phyloP scores from a whole-genome alignment of 1,284 basidiomycete species.

The Apiotrichum laibachii region DNA sequence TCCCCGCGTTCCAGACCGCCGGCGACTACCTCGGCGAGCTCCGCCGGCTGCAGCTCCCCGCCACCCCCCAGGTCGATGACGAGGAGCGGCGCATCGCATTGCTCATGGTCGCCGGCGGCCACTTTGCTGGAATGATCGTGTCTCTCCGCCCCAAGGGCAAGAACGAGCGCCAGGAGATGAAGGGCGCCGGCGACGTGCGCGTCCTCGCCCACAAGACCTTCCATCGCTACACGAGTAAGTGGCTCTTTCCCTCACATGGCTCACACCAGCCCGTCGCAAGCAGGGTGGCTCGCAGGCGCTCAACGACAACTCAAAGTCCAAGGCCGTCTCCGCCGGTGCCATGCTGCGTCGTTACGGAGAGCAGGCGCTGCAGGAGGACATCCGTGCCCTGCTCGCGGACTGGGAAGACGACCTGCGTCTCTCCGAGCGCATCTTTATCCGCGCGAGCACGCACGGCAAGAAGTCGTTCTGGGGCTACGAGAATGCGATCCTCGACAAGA shows the following conservation, averaged over 20 bases:
- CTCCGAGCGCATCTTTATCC: constrained; percentile 83
- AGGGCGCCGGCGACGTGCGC: constrained; percentile 62
- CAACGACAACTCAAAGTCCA: constrained; percentile 90
- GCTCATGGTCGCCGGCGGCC: constrained; percentile 95
- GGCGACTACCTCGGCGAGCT: constrained; percentile 55
- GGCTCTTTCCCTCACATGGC: not conserved
- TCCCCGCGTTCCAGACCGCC: constrained; percentile 57
- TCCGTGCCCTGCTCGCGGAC: constrained; percentile 70
- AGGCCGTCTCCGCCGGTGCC: constrained; percentile 92
- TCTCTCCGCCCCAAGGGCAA: constrained; percentile 55
- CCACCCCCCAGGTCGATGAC: constrained; percentile 43
- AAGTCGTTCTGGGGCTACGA: constrained; percentile 87
- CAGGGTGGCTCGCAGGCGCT: constrained; percentile 93
- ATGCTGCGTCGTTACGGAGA: constrained; percentile 93
- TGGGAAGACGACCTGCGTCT: constrained; percentile 79
- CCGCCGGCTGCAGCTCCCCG: constrained; percentile 62
- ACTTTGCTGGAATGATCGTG: constrained; percentile 91
- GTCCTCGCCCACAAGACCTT: constrained; percentile 92
- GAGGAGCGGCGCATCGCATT: constrained; percentile 81
- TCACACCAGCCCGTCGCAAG: constrained; percentile 75
- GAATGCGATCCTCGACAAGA: constrained; percentile 61
- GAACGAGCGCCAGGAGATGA: constrained; percentile 58
- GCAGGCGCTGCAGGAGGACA: constrained; percentile 88
- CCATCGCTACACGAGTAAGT: constrained; percentile 92
- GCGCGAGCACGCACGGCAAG: constrained; percentile 78